Conservation (phyloP, 352 stramenopile species). For the Lagenidium giganteum region DNA sequence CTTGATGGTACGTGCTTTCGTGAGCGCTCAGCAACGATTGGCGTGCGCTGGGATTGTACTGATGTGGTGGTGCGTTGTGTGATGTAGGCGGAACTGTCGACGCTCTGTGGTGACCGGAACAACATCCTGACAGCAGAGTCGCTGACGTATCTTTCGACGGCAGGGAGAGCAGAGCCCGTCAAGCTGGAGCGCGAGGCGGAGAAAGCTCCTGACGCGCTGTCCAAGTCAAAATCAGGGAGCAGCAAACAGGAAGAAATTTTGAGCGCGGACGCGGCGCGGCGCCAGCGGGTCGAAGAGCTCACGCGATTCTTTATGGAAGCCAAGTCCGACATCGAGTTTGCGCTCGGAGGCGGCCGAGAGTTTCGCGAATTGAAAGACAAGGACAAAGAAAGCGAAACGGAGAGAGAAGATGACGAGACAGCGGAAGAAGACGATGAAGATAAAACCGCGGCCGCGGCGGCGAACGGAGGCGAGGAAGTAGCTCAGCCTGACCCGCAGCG, state of each 20-base stretch:
- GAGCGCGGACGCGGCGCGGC: conserved; percentile 64
- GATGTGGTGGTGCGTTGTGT: conserved; percentile 2
- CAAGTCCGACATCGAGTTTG: conserved; percentile 88
- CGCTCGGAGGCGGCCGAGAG: conserved; percentile 58
- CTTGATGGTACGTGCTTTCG: conserved; percentile 46
- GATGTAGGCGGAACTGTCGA: conserved; percentile 48
- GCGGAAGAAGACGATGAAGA: conserved; percentile 42
- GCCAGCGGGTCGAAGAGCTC: conserved; percentile 82
- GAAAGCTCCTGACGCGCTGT: conserved; percentile 22
- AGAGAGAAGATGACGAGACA: conserved; percentile 61
- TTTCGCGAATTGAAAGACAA: conserved; percentile 68
- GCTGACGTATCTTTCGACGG: conserved; percentile 57
- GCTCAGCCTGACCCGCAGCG: conserved; percentile 60
- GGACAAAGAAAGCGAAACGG: conserved; percentile 56
- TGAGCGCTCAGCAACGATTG: neutral
- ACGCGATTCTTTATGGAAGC: conserved; percentile 88
- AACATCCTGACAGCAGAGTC: conserved; percentile 74
- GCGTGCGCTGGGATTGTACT: too few species aligned
- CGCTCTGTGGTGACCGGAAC: conserved; percentile 67
- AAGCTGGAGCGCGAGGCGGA: conserved; percentile 71
- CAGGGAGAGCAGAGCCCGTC: conserved; percentile 54
- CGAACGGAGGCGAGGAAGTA: too few species aligned
- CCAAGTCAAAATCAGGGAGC: conserved; percentile 9
- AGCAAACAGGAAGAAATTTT: conserved; percentile 63
- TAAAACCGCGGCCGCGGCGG: conserved; percentile 26